A percentile compares a stretch with the other conserved stretches of the same genome.
Conservation (phyloP, 441 rosid species). For the Omphalea diandra region DNA sequence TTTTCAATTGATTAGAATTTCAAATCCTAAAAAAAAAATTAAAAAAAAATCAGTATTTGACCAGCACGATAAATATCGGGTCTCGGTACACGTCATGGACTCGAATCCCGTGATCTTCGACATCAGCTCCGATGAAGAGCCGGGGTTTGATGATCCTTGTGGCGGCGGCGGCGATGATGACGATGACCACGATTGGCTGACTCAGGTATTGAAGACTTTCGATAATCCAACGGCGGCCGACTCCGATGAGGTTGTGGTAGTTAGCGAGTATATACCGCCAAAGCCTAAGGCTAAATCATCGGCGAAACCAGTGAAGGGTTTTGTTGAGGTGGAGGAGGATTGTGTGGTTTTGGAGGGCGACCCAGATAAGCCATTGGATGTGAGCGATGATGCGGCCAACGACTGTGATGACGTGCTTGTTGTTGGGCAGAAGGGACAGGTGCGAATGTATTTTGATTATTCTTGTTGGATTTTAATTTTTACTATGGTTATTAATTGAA, state of each 20-base stretch:
- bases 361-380: slow-evolving; percentile 53
- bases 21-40: no score
- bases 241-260: slow-evolving; percentile 40
- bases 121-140: slow-evolving; percentile 77
- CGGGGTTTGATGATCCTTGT: slow-evolving; percentile 29
- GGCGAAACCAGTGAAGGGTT: slow-evolving; percentile 21
- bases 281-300: slow-evolving; percentile 28
- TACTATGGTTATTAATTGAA: no score
- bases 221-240: slow-evolving; percentile 13
- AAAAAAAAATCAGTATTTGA: no score
- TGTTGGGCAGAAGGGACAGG: slow-evolving; percentile 83
- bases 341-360: slow-evolving; percentile 72
- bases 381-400: slow-evolving; percentile 20
- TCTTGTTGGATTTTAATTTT: no score
- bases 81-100: slow-evolving; percentile 12
- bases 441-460: no score
- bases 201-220: slow-evolving; percentile 19
- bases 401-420: slow-evolving; percentile 59
- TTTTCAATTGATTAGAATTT: no score
- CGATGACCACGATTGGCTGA: slow-evolving; percentile 47
- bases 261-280: slow-evolving; percentile 50
- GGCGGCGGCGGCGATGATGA: slow-evolving; percentile 29
- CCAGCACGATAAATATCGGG: not conserved
- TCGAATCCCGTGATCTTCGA: slow-evolving; percentile 41
- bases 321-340: slow-evolving; percentile 57